A percentile compares a stretch with the other conserved stretches of the same genome.
These are phyloP conservation scores for Medicago truncatula DNA, from an alignment of 306 rosid species.

Conservation along the genomic window MtrunA17r5.0-ANR NC_053049.1:4798001-4798500, in stretches of 20 bases:
- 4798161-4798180: conserved; percentile 44
- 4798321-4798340: conserved; percentile 28
- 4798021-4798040: not conserved
- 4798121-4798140: conserved; percentile 37
- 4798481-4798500: conserved; percentile 43
- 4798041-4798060: not conserved
- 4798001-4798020: no score
- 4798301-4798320: conserved; percentile 24
- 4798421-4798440: not conserved
- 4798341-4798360: conserved; percentile 48
- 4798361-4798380: not conserved
- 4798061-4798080: not conserved
- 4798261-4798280: not conserved
- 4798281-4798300: conserved; percentile 40
- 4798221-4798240: not conserved
- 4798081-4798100: conserved; percentile 40
- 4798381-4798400: no score
- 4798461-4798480: conserved; percentile 46
- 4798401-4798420: no score
- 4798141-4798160: conserved; percentile 37
- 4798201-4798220: not conserved
- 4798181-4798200: not conserved
- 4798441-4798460: conserved; percentile 48
- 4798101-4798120: conserved; percentile 27
- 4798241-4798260: not conserved